Percentiles rank a stretch among this genome's conserved stretches.
These are phyloP conservation scores for Eimeria brunetti DNA, from an alignment of 169 alveolate genomes.

Conservation along the genomic window DNA sequence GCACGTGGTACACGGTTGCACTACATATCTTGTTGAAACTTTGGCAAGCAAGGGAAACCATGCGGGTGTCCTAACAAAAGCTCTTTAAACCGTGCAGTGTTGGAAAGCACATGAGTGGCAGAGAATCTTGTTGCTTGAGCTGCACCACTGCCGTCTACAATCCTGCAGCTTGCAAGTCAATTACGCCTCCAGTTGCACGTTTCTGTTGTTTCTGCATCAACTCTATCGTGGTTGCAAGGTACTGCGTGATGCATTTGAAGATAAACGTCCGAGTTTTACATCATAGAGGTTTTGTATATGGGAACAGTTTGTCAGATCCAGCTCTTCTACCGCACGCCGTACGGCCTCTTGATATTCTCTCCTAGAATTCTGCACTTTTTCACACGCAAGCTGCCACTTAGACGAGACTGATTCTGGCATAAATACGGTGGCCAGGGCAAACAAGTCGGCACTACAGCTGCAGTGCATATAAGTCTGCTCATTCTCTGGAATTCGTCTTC, in stretches of 20 bases:
- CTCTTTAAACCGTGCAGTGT: not conserved
- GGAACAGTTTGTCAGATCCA: conserved; percentile 49
- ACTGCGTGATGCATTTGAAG: not conserved
- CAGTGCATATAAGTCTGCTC: not conserved
- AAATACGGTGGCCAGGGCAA: not conserved
- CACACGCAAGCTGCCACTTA: not conserved
- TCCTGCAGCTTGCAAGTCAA: not conserved
- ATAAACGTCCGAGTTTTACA: not conserved
- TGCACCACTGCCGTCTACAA: not conserved
- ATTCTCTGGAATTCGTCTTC: not conserved
- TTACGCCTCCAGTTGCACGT: not conserved
- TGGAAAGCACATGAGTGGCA: not conserved
- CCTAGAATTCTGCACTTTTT: conserved; percentile 41
- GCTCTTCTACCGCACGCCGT: conserved; percentile 68
- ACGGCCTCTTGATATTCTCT: conserved; percentile 56
- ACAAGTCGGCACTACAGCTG: not conserved
- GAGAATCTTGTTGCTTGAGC: not conserved
- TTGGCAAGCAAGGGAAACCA: not conserved
- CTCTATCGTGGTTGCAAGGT: not conserved
- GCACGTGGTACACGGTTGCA: not conserved
- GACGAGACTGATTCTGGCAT: not conserved
- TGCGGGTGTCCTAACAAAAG: not conserved
- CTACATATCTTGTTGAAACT: not conserved
- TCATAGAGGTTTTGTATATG: conserved; percentile 55
- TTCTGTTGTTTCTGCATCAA: not conserved